Evolutionary conservation across 2,329 filamentous ascomycete species (phyloP), one percentile per base, ranked within the genome.

Genomic region (Cephalotrichum gorgonifer): DNA sequence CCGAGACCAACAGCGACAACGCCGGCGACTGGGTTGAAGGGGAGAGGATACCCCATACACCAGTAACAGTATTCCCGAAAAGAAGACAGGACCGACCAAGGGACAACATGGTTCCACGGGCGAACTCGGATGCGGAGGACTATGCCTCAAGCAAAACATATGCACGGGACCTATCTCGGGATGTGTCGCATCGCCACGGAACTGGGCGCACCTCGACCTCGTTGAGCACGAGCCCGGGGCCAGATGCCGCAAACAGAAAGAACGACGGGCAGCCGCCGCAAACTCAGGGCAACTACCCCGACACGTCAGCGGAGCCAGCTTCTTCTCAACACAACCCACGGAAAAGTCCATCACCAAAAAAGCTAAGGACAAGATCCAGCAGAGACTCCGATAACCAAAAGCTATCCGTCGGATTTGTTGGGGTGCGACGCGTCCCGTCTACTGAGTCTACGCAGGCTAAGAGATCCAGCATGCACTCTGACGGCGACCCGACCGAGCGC

Each of bases 401-500:
- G 49, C 69, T 66, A 20, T 68, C 65, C 3, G 73, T 78, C 31
- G 72, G 68, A 44, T 78, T 76, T 56, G 60, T 63, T 6, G 69
- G 69, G 28, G 56, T 78, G 35, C 63, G 60, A 38, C 67, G 71
- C 47, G 63, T 59, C 47, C 57, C 62, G 12, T 77, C 74, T 2
- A 62, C 60, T 25, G 74, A 76, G 44, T 75, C 74, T 39, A 56
- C 63, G 45, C 67, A 66, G 54, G 70, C 71, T 54, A 78, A 76
- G 60, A 64, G 67, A 49, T 68, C 67, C 31, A 76, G 72, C 57
- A 61, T 68, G 56, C 64, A 69, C 51, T 78, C 76, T 1, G 75
- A 79, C 49, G 57, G 63, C 14, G 77, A 80, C 52, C 76, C 77
- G 4, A 74, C 70, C 1, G 75, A 76, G 54, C 73, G 76, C 42